Conservation (phyloP, 768 basidiomycete species). For the Pisolithus albus region DNA sequence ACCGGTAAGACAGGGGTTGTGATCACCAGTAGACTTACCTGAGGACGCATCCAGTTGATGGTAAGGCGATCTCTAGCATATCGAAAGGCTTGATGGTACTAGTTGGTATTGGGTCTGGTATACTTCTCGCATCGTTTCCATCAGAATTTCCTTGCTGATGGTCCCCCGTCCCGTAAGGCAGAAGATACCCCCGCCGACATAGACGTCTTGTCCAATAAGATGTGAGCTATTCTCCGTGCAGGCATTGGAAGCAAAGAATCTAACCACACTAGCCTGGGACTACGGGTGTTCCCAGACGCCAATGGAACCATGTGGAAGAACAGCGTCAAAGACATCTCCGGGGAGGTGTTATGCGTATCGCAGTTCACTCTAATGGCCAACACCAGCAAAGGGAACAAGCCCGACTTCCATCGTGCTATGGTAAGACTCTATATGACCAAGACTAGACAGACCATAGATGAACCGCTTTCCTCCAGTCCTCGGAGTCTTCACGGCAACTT, state of each 20-base stretch:
- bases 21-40: not conserved
- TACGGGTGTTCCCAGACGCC: slow-evolving; percentile 65
- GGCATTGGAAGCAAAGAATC: not conserved
- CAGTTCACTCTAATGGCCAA: slow-evolving; percentile 90
- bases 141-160: slow-evolving; percentile 3
- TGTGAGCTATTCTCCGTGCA: slow-evolving; percentile 37
- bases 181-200: slow-evolving; percentile 79
- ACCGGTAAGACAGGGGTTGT: slow-evolving; percentile 41
- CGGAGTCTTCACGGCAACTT: slow-evolving; percentile 57
- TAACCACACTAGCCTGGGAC: slow-evolving; percentile 45
- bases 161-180: slow-evolving; percentile 30
- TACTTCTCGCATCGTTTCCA: slow-evolving; percentile 10
- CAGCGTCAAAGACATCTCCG: slow-evolving; percentile 80
- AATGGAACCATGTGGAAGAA: slow-evolving; percentile 77
- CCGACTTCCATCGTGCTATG: slow-evolving; percentile 93
- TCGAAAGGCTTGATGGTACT: slow-evolving; percentile 84
- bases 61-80: slow-evolving; percentile 72
- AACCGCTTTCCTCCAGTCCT: slow-evolving; percentile 37
- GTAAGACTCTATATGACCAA: slow-evolving; percentile 34
- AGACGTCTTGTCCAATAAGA: slow-evolving; percentile 70
- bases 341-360: slow-evolving; percentile 89
- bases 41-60: slow-evolving; percentile 54
- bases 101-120: slow-evolving; percentile 82
- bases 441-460: not conserved
- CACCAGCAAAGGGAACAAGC: slow-evolving; percentile 82